Base-by-base conservation (phyloP, 352 stramenopile genomes). In the Discostella stelligera region DNA sequence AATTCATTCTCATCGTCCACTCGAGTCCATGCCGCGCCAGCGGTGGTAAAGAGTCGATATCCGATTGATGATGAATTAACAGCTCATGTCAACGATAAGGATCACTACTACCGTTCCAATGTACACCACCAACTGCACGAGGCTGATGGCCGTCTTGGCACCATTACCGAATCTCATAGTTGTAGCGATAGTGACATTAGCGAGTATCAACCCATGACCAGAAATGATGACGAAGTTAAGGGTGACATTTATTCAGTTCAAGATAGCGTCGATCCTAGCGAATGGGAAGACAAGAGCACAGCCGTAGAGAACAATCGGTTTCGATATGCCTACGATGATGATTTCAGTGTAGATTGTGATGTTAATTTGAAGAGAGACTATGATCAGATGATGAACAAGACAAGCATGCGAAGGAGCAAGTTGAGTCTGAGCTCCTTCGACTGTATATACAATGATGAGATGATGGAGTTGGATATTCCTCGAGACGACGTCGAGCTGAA, bases 371-470 rank as follows among this genome's bases (percentile, higher is more conserved):
- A 14, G 13, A 63, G 30, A 50, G 48, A 49, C 7, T 14, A n/a
- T 27, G 14, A 54, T 0, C 13, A 32, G 48, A 20, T 9, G 64
- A 67, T 41, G 37, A 62, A 25, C 14, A 69, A 32, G 37, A 20
- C 46, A 60, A 27, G 37, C 6, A 60, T 60, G 6, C 9, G 48
- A 41, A 53, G 46, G 7, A 72, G 53, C 27, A 53, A 20, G 21
- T n/a, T 20, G 1, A 80, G 61, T 55, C 32, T 54, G n/a, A 65
- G 62, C 18, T 72, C 77, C n/a, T 84, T 84, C 62, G 77, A 84
- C 67, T 41, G 66, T 21, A 61, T 84, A 20, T 84, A 84, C 44
- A 27, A 75, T 25, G 71, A 84, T 54, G 77, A 80, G 41, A 74
- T 65, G 16, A 66, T 79, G 23, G 60, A 66, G 59, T 14, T 61